Evolutionary conservation across 257 asterid genomes (phyloP).

Genomic region (Plantago ovata): DNA sequence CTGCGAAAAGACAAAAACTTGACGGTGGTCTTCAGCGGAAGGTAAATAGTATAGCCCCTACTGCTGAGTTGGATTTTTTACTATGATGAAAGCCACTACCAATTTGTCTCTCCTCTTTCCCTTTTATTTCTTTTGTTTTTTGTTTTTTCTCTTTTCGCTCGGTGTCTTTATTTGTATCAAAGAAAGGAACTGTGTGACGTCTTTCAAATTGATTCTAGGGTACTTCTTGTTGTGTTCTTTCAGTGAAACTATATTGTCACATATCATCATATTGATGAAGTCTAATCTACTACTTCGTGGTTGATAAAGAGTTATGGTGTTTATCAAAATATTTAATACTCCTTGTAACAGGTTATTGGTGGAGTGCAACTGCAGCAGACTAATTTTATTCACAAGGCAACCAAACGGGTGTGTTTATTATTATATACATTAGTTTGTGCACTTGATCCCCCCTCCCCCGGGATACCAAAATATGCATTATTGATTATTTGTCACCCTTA

Average conservation of each 20-base stretch:
- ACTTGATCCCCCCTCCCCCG: not conserved
- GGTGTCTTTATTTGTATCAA: not conserved
- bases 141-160: not conserved
- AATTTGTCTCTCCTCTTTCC: too few relatives aligned
- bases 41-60: conserved; percentile 30
- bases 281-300: not conserved
- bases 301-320: conserved; percentile 4
- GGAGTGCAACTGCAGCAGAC: conserved; percentile 58
- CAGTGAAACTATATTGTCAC: not conserved
- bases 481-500: not conserved
- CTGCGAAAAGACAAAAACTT: conserved; percentile 95
- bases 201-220: too few relatives aligned
- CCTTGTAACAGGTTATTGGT: conserved; percentile 53
- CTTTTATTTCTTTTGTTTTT: not conserved
- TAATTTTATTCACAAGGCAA: conserved; percentile 66
- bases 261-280: not conserved
- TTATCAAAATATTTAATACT: conserved; percentile 3
- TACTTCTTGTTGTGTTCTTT: not conserved
- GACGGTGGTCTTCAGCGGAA: conserved; percentile 82
- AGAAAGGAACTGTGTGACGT: too few relatives aligned
- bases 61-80: too few relatives aligned
- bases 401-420: conserved; percentile 56
- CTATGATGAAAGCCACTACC: not conserved
- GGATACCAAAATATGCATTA: not conserved
- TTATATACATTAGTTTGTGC: conserved; percentile 11